Evolutionary conservation across 2,329 filamentous ascomycete genomes (phyloP), one percentile per base, ranked within the genome.

Genomic region (Fusarium falciforme): DNA sequence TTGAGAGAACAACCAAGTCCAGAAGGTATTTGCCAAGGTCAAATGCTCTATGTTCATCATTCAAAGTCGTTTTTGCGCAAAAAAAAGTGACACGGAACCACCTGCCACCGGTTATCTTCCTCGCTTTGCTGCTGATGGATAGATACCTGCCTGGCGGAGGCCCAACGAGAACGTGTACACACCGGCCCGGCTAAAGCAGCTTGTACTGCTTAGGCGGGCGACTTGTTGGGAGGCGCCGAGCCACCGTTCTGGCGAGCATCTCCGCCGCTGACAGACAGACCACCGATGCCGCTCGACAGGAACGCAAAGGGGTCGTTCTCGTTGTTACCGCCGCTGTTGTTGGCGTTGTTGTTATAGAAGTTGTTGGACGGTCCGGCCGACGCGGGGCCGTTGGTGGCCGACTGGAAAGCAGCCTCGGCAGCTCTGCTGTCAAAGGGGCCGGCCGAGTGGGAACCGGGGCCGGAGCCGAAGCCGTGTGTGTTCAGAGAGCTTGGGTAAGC

Each of bases 371-470:
- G 91, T 44, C 93, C 93, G 70, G 92, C 92, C 52, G 93, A 94
- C 17, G 92, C 91, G 22, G 93, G 92, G 65, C 93, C 94, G 77
- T 96, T 96, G 77, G 92, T 92, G 42, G 94, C 95, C 44, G 93
- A 94, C 81, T 94, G 94, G 87, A 99, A 99, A 29, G 96, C 96
- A 70, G 95, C 95, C 85, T 98, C 96, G 17, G 96, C 94, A 72
- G 94, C 93, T 72, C 95, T 94, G 86, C 95, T 97, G 81, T 98
- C 95, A 80, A 99, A 98, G 6, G 93, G 93, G 14, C 94, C 93
- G 47, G 93, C 93, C 27, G 93, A 93, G 83, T 96, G 94, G 77
- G 94, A 92, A 61, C 92, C 91, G 42, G 92, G 93, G 64, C 91
- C 92, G 49, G 93, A 92, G 67, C 92, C 92, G 73, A 92, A 98